Conservation (phyloP, 2,329 filamentous ascomycete genomes). For the Coniochaeta hoffmannii region DNA sequence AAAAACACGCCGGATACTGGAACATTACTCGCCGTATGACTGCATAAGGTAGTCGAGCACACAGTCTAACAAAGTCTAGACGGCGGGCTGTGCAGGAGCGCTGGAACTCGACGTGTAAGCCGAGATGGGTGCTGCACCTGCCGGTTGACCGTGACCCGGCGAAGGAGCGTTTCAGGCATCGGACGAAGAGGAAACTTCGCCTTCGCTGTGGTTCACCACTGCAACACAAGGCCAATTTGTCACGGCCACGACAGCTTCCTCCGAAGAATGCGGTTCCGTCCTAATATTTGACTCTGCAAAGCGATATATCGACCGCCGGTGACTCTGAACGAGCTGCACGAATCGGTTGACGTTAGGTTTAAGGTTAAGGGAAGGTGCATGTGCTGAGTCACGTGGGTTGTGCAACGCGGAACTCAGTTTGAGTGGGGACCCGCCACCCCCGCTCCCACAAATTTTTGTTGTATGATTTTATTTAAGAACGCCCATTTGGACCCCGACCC, state of each 20-base stretch:
- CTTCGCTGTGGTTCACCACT: neutral
- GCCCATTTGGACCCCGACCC: neutral
- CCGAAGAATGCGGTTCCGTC: neutral
- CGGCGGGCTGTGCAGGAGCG: neutral
- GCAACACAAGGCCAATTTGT: neutral
- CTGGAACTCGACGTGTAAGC: neutral
- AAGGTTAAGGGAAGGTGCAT: neutral
- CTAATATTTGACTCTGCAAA: neutral
- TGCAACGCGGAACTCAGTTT: no score
- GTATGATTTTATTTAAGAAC: neutral
- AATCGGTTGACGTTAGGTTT: neutral
- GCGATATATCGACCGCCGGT: neutral
- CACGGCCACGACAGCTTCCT: neutral
- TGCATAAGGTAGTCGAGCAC: no score
- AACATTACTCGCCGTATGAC: no score
- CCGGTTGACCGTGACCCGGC: neutral
- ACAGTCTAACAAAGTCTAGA: no score
- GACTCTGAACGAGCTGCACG: neutral
- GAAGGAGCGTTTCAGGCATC: neutral
- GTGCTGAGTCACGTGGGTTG: neutral
- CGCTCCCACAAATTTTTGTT: conserved; percentile 1
- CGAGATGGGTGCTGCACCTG: neutral
- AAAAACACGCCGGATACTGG: no score
- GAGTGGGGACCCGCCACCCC: neutral
- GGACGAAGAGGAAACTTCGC: neutral